Conservation (phyloP, 805 yeast species). For the Metschnikowia corniflorae region DNA sequence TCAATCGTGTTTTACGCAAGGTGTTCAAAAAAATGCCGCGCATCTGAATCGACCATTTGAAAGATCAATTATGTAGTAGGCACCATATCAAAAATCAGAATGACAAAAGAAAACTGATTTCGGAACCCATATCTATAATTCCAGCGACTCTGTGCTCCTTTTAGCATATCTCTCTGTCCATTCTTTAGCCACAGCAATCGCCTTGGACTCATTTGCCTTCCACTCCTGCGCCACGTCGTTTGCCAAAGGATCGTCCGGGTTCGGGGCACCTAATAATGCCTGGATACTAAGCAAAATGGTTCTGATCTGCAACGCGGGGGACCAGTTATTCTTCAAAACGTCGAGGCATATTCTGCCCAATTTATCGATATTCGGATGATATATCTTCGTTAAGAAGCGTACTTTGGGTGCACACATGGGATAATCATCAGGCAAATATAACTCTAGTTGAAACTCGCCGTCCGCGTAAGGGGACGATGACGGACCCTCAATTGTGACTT, state of each 20-base stretch:
- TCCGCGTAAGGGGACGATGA: constrained; percentile 82
- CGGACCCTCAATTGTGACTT: constrained; percentile 91
- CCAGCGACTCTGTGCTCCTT: too few relatives aligned
- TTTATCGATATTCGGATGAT: constrained; percentile 95
- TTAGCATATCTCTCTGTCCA: constrained; percentile 67
- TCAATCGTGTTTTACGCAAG: too few relatives aligned
- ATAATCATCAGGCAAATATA: constrained; percentile 92
- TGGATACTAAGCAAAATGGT: constrained; percentile 89
- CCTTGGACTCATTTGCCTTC: constrained; percentile 79
- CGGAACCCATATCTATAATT: too few relatives aligned
- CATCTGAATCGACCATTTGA: too few relatives aligned
- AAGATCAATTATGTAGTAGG: too few relatives aligned
- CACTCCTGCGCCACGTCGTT: constrained; percentile 97
- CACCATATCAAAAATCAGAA: too few relatives aligned
- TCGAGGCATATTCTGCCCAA: constrained; percentile 94
- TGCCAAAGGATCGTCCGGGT: constrained; percentile 97
- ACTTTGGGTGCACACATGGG: constrained; percentile 98
- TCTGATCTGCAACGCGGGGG: constrained; percentile 94
- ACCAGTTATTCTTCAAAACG: constrained; percentile 93
- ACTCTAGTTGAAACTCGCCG: constrained; percentile 77
- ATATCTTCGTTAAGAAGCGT: constrained; percentile 86
- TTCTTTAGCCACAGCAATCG: constrained; percentile 73
- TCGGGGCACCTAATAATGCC: constrained; percentile 91
- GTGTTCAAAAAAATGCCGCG: too few relatives aligned
- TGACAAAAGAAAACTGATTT: too few relatives aligned